phyloP scores from a whole-genome alignment of 1,284 basidiomycete species.

The Trichosporon sp. region DNA sequence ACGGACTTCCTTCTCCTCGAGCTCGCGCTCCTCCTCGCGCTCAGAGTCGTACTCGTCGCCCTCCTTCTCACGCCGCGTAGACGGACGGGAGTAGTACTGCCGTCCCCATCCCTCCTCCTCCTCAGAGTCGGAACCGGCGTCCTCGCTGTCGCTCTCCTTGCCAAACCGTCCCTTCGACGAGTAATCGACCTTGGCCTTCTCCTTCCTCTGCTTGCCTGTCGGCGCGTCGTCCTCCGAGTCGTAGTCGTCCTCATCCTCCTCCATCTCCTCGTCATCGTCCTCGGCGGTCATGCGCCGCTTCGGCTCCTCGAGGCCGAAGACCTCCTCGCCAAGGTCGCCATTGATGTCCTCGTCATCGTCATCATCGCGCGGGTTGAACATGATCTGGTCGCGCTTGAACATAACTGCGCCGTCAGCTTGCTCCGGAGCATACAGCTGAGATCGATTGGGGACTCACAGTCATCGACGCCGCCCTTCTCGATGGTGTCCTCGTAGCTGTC shows the following conservation, averaged over 20 bases:
- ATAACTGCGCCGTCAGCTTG: conserved; percentile 45
- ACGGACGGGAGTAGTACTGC: conserved; percentile 72
- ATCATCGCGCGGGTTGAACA: conserved; percentile 68
- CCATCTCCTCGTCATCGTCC: conserved; percentile 54
- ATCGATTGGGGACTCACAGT: conserved; percentile 51
- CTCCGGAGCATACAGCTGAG: neutral
- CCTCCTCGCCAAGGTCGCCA: conserved; percentile 63
- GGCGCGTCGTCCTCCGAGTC: conserved; percentile 55
- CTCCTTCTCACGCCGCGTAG: conserved; percentile 41
- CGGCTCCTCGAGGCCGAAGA: conserved; percentile 63
- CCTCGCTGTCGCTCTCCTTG: conserved; percentile 60
- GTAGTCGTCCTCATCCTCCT: conserved; percentile 47
- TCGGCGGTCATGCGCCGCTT: conserved; percentile 38
- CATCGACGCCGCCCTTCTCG: conserved; percentile 56
- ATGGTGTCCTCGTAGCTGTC: conserved; percentile 56
- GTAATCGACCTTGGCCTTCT: conserved; percentile 52
- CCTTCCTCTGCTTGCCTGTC: conserved; percentile 25
- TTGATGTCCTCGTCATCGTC: conserved; percentile 54
- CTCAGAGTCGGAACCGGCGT: conserved; percentile 58
- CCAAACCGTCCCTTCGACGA: conserved; percentile 53
- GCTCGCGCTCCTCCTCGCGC: conserved; percentile 35
- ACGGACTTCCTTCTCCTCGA: conserved; percentile 56
- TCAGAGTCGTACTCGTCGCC: conserved; percentile 59
- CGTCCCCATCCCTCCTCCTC: conserved; percentile 75
- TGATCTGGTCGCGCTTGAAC: conserved; percentile 70